These are phyloP conservation scores for Geranium incanum DNA, from an alignment of 441 rosid species.

Conservation along the genomic window DNA sequence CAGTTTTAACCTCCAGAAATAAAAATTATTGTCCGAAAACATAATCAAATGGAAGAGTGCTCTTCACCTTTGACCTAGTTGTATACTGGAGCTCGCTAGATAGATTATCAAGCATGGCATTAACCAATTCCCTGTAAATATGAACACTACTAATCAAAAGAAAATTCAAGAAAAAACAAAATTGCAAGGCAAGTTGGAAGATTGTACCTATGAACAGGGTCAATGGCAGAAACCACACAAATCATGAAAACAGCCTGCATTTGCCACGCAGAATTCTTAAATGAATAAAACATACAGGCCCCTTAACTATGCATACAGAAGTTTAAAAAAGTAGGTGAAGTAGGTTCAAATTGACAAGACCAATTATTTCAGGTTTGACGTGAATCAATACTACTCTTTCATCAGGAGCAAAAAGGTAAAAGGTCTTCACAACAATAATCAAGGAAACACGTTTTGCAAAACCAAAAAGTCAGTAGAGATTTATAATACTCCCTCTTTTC, in stretches of 20 bases:
- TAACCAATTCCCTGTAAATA: slow-evolving; percentile 68
- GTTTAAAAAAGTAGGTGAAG: background rate
- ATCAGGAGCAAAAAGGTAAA: background rate
- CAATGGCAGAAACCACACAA: slow-evolving; percentile 73
- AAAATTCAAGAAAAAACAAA: slow-evolving; percentile 11
- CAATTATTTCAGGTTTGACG: slow-evolving; percentile 2
- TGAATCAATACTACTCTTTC: slow-evolving; percentile 8
- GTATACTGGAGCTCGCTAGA: slow-evolving; percentile 71
- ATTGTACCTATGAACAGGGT: slow-evolving; percentile 75
- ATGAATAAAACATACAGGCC: slow-evolving; percentile 10
- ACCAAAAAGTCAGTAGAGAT: background rate
- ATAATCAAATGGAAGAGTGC: background rate
- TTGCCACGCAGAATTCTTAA: slow-evolving; percentile 20
- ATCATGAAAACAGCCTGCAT: slow-evolving; percentile 90
- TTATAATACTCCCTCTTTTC: background rate
- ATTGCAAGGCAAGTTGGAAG: slow-evolving; percentile 10
- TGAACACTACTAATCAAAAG: slow-evolving; percentile 19
- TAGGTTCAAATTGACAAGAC: background rate
- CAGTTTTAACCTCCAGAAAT: background rate
- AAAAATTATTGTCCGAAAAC: background rate
- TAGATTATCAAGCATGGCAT: slow-evolving; percentile 58
- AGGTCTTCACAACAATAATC: background rate
- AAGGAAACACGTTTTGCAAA: background rate
- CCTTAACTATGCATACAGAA: background rate
- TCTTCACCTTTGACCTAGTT: slow-evolving; percentile 68